A percentile compares a stretch with the other conserved stretches of the same genome.
phyloP scores from a whole-genome alignment of 345 rosid genomes.

The Bretschneidera sinensis region DNA sequence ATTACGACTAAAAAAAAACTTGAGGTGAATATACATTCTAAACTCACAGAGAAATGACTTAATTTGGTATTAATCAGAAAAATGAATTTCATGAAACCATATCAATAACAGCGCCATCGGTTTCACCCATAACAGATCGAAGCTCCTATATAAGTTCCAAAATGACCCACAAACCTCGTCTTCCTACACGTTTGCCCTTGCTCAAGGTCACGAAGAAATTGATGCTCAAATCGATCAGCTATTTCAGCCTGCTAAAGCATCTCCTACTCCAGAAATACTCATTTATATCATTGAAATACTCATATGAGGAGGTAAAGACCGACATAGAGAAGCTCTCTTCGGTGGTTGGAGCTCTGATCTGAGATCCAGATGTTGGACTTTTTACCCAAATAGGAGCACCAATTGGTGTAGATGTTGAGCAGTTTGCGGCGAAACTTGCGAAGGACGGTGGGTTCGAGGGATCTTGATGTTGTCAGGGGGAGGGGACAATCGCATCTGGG shows the following conservation, averaged over 20 bases:
- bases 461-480: constrained; percentile 86
- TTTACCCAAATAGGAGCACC: constrained; percentile 84
- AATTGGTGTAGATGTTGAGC: constrained; percentile 63
- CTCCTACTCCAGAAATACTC: constrained; percentile 96
- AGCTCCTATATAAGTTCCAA: constrained; percentile 80
- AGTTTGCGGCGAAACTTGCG: constrained; percentile 68
- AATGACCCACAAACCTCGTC: constrained; percentile 96
- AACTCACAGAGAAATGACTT: too few species aligned
- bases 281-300: constrained; percentile 90
- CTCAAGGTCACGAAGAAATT: constrained; percentile 62
- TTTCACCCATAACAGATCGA: constrained; percentile 86
- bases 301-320: constrained; percentile 72
- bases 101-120: constrained; percentile 67
- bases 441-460: constrained; percentile 66
- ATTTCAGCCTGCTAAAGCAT: constrained; percentile 76
- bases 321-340: constrained; percentile 67
- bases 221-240: constrained; percentile 76
- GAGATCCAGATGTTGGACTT: constrained; percentile 91
- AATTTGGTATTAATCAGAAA: too few species aligned
- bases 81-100: too few species aligned
- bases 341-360: constrained; percentile 60
- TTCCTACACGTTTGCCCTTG: constrained; percentile 70
- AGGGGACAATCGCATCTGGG: constrained; percentile 93
- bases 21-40: too few species aligned
- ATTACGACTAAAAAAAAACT: too few species aligned